Evolutionary conservation across 73 alveolate species (phyloP).

Genomic region (Paramecium sexaurelia): DNA sequence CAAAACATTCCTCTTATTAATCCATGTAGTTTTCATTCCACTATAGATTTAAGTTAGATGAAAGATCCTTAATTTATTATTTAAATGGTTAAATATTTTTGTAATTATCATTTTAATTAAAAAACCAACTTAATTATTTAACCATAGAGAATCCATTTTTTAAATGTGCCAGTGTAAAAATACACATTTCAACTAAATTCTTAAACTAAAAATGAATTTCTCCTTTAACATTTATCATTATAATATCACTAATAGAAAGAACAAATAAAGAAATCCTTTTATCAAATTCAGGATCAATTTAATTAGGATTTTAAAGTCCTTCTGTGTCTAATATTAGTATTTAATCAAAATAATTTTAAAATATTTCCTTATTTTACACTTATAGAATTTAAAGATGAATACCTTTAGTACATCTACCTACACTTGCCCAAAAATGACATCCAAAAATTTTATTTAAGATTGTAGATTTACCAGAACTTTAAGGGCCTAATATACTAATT

Average conservation of each 20-base stretch:
- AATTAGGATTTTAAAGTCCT: constrained; percentile 33
- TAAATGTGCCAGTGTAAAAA: not conserved
- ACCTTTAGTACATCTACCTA: constrained; percentile 70
- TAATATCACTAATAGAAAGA: constrained; percentile 29
- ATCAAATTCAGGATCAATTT: constrained; percentile 39
- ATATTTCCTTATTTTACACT: not conserved
- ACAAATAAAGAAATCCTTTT: constrained; percentile 53
- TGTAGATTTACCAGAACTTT: constrained; percentile 72
- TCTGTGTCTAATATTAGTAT: constrained; percentile 67
- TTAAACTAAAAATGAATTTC: constrained; percentile 37
- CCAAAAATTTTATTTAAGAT: constrained; percentile 64
- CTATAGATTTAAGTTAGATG: not conserved
- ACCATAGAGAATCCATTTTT: not conserved
- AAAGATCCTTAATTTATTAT: not conserved
- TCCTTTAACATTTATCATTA: constrained; percentile 64
- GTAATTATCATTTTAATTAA: not conserved
- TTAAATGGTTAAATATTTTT: not conserved
- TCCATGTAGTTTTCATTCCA: not conserved
- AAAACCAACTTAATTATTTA: not conserved
- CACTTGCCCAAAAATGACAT: constrained; percentile 66
- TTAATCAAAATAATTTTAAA: not conserved
- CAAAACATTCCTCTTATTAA: not conserved
- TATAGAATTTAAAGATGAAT: not conserved
- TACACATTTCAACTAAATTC: not conserved
- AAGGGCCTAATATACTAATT: constrained; percentile 62